Base-by-base conservation (phyloP, 345 rosid genomes). In the Populus alba region DNA sequence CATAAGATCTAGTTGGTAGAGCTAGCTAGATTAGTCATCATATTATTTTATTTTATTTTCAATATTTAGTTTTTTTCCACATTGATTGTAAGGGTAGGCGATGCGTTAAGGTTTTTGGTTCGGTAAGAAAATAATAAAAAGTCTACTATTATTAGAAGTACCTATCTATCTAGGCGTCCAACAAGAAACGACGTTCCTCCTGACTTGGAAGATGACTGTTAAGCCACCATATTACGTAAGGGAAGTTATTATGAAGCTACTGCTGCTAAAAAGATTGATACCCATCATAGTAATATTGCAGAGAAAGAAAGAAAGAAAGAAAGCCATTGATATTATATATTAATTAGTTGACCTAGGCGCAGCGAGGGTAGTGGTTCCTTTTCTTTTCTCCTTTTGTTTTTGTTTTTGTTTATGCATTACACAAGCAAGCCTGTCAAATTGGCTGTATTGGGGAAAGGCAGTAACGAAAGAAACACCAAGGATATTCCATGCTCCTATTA, bases 1-100 rank as follows among this genome's bases (percentile, higher is more conserved):
- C 80, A 69, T 73, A 83, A 79, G 89, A 83, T 86, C 88, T 74
- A 81, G 83, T 76, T 71, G 88, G 84, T 84, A 75, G 86, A 87
- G 85, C 80, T 55, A 87, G 84, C 80, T 49, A 55, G 87, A 77
- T 77, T 77, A 61, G 74, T 69, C 63, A 66, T 61, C 38, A 66
- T 38, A 38, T 16, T 69, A 55, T 74, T 57, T 15, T 33, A 70
- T 68, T 78, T 77, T 77, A 72, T 35, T 68, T 74, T 25, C 57
- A 72, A 12, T 45, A 27, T 31, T 71, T 13, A 66, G 67, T 75
- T 62, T 51, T 61, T 75, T 38, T 69, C 41, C 59, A 27, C 61
- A 33, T 61, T 78, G 75, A 81, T 81, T 81, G 78, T 79, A 83
- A 81, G 74, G 87, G 80, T 68, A 71, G 80, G 68, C 35, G 25